Conservation (phyloP, 2,329 filamentous ascomycete genomes). For the Phialophora macrospora region DNA sequence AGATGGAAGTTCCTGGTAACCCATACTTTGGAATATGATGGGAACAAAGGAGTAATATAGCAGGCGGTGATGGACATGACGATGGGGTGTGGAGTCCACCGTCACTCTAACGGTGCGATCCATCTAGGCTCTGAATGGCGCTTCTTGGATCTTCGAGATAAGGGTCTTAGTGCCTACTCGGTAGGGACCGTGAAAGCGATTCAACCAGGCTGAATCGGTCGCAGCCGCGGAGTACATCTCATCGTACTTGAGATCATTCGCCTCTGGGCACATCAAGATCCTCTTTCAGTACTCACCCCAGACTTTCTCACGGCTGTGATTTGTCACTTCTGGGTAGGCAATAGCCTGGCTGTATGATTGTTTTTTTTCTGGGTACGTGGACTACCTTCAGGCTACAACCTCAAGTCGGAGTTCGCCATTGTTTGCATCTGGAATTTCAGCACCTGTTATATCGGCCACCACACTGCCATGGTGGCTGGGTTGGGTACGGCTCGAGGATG, state of each 20-base stretch:
- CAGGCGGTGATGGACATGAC: not conserved
- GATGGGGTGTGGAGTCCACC: constrained; percentile 1
- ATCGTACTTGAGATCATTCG: too few relatives aligned
- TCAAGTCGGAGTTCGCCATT: constrained; percentile 1
- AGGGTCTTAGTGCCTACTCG: constrained; percentile 4
- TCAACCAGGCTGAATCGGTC: not conserved
- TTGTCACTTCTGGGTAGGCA: too few relatives aligned
- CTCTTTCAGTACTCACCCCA: not conserved
- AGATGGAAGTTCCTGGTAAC: not conserved
- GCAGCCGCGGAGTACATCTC: too few relatives aligned
- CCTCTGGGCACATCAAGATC: not conserved
- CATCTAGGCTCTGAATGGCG: not conserved
- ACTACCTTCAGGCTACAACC: not conserved
- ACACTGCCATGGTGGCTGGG: not conserved
- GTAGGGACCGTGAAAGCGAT: not conserved
- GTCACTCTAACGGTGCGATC: constrained; percentile 10
- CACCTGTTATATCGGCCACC: not conserved
- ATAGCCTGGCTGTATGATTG: not conserved
- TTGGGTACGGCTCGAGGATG: too few relatives aligned
- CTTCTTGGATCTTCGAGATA: constrained; percentile 16
- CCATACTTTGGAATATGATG: not conserved
- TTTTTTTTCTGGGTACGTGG: not conserved
- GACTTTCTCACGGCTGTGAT: too few relatives aligned
- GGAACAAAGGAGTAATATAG: constrained; percentile 15
- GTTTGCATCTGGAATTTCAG: not conserved